Percentiles rank a stretch among this genome's conserved stretches.
phyloP scores from a whole-genome alignment of 192 early-diverging fungal genomes.

The Coemansia aciculifera region DNA sequence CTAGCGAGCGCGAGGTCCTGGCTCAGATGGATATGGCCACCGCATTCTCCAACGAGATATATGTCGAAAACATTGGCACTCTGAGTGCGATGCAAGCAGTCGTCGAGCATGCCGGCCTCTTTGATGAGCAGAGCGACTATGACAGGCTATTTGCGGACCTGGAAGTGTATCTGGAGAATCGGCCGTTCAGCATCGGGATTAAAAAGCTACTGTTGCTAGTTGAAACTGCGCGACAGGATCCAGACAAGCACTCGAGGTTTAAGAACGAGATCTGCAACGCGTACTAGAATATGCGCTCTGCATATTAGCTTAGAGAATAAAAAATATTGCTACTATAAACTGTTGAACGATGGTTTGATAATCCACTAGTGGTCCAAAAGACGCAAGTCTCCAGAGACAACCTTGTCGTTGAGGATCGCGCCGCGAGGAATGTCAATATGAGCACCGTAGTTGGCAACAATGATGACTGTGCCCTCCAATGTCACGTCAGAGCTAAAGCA shows the following conservation, averaged over 20 bases:
- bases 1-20: slow-evolving; percentile 76
- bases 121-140: slow-evolving; percentile 65
- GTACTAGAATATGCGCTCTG: slow-evolving; percentile 15
- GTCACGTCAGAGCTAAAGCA: slow-evolving; percentile 93
- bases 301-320: neutral
- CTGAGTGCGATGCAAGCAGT: slow-evolving; percentile 73
- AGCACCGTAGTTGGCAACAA: slow-evolving; percentile 97
- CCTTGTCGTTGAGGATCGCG: slow-evolving; percentile 95
- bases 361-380: slow-evolving; percentile 71
- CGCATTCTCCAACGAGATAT: slow-evolving; percentile 81
- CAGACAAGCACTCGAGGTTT: slow-evolving; percentile 37
- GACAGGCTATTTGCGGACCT: slow-evolving; percentile 58
- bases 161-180: slow-evolving; percentile 55
- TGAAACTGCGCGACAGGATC: slow-evolving; percentile 90
- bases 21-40: slow-evolving; percentile 85
- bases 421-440: slow-evolving; percentile 96
- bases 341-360: neutral
- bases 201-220: slow-evolving; percentile 90
- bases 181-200: slow-evolving; percentile 74
- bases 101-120: slow-evolving; percentile 61
- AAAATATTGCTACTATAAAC: neutral
- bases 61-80: slow-evolving; percentile 75
- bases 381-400: slow-evolving; percentile 94
- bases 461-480: slow-evolving; percentile 94
- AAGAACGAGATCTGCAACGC: slow-evolving; percentile 27